Conservation (phyloP, 306 rosid genomes). For the Fragaria iinumae region DNA sequence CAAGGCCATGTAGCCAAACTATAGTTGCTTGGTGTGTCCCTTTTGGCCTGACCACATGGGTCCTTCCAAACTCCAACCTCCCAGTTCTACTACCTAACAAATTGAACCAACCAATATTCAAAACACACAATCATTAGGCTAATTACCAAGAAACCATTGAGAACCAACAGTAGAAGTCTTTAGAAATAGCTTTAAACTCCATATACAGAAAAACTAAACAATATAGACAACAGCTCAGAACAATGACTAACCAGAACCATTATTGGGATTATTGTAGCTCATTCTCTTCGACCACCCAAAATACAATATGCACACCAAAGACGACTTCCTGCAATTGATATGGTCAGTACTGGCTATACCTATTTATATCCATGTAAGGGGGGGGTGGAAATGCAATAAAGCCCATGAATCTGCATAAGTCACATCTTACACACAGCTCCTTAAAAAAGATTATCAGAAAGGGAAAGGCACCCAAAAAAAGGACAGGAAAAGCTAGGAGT, state of each 20-base stretch:
- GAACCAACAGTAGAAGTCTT: constrained; percentile 3
- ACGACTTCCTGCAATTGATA: constrained; percentile 69
- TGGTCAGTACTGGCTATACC: constrained; percentile 36
- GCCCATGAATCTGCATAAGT: constrained; percentile 52
- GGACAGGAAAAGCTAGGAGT: constrained; percentile 37
- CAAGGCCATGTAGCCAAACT: constrained; percentile 93
- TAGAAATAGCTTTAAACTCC: background rate
- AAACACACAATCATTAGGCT: constrained; percentile 28
- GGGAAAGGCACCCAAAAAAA: constrained; percentile 55
- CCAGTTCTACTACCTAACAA: constrained; percentile 70
- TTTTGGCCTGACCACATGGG: constrained; percentile 88
- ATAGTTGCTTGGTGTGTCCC: constrained; percentile 88
- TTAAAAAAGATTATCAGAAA: constrained; percentile 50
- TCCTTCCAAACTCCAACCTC: constrained; percentile 84
- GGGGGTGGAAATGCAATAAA: constrained; percentile 39
- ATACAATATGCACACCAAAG: constrained; percentile 23
- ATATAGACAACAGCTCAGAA: constrained; percentile 21
- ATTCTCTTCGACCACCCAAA: constrained; percentile 36
- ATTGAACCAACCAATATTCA: constrained; percentile 38
- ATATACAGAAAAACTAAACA: background rate
- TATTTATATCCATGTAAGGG: constrained; percentile 58
- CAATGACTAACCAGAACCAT: constrained; percentile 69
- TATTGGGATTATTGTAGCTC: constrained; percentile 61
- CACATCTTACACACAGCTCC: constrained; percentile 34
- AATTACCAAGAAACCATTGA: constrained; percentile 17